Conservation (phyloP, 2,329 filamentous ascomycete species). For the Aspergillus niger region DNA sequence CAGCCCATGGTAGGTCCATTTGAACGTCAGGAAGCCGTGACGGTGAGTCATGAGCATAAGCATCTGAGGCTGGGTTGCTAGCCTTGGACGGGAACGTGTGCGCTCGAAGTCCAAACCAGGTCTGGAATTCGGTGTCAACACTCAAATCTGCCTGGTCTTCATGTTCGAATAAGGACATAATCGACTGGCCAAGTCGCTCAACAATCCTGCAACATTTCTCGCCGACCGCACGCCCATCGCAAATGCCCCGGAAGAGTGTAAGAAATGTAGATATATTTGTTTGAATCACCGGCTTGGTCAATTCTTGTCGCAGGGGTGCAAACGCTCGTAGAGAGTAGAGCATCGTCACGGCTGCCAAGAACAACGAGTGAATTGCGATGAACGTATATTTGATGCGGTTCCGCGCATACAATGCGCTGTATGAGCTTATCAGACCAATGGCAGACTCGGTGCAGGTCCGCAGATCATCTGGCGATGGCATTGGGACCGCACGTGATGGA, state of each 20-base stretch:
- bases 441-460: conserved; percentile 15
- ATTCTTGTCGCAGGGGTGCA: conserved; percentile 14
- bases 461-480: conserved; percentile 13
- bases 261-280: conserved; percentile 17
- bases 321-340: conserved; percentile 29
- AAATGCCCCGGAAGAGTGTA: conserved; percentile 14
- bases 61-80: not conserved
- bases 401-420: conserved; percentile 26
- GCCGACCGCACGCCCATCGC: conserved; percentile 20
- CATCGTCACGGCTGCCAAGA: conserved; percentile 34
- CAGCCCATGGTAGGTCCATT: conserved; percentile 17
- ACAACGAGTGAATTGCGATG: conserved; percentile 28
- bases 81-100: conserved; percentile 10
- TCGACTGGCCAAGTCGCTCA: conserved; percentile 21
- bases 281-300: conserved; percentile 13
- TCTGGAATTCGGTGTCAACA: conserved; percentile 27
- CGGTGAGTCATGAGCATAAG: not conserved
- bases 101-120: conserved; percentile 27
- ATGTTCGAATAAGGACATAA: conserved; percentile 21
- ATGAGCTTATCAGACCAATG: conserved; percentile 17
- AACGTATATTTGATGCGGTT: conserved; percentile 33
- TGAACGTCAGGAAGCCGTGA: conserved; percentile 11
- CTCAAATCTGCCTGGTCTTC: conserved; percentile 9
- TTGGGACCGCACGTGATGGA: conserved; percentile 25
- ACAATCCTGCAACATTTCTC: conserved; percentile 23